Evolutionary conservation across 2,329 filamentous ascomycete species (phyloP), one percentile per base, ranked within the genome.

Genomic region (Fusarium sp.): DNA sequence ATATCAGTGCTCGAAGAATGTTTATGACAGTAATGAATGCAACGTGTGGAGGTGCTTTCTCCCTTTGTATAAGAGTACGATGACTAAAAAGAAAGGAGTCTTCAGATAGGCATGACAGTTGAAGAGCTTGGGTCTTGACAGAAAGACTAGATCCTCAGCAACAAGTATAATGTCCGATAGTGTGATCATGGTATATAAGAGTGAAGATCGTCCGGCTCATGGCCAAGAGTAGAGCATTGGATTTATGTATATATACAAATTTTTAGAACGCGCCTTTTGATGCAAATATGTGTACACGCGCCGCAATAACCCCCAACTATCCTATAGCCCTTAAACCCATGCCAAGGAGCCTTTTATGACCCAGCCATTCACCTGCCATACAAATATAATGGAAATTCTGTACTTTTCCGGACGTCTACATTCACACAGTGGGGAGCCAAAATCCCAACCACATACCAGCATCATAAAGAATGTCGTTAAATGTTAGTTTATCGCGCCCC

Each of bases 151-250:
- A 25, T 34, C 41, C 27, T 40, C 25, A 40, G 32, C 16, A 13
- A 18, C 37, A 48, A 42, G 30, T 40, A 51, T 18, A 44, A 41
- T 13, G 32, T 41, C 42, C 52, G 47, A 52, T 55, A 62, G 57
- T 48, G 56, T 61, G 45, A 70, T 62, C 40, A 42, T 65, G 42
- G 59, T 65, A 72, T 67, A 48, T 71, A 61, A 58, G 74, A 75
- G 74, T 75, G 74, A 75, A 75, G 74, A 75, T 75, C 72, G 63
- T 75, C 62, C 51, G 63, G 67, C 63, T 54, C 57, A 45, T 55
- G 60, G 65, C 65, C 69, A 51, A 57, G 42, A 61, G 55, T 57
- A 71, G 45, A 63, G 55, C 59, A 62, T 65, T 67, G 60, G 57
- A 65, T 72, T 67, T 69, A 60, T 74, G 14, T 40, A 42, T 53